Conservation (phyloP, 768 basidiomycete genomes). For the Suillus tomentosus region DNA sequence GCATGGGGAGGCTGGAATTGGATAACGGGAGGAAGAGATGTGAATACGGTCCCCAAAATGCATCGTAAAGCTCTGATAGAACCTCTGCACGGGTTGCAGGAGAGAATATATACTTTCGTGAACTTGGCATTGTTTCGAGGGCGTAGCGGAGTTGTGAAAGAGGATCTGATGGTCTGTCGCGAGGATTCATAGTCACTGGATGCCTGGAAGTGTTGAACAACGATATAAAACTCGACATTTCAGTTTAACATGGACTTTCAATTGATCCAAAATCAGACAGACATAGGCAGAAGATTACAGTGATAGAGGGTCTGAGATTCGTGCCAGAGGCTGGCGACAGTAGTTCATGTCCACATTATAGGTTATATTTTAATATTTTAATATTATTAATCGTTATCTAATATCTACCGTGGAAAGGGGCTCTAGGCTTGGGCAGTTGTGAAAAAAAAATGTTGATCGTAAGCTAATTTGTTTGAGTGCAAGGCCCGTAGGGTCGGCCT, state of each 20-base stretch:
- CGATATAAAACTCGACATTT: slow-evolving; percentile 25
- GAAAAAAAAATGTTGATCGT: no score
- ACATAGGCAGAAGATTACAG: not conserved
- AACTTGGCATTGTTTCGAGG: slow-evolving; percentile 80
- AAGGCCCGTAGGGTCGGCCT: no score
- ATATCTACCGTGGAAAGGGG: no score
- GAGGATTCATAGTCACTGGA: slow-evolving; percentile 53
- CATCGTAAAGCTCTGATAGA: slow-evolving; percentile 76
- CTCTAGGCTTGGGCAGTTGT: no score
- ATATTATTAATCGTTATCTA: no score
- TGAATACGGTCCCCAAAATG: slow-evolving; percentile 79
- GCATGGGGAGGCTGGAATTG: slow-evolving; percentile 60
- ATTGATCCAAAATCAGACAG: not conserved
- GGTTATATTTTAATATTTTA: no score
- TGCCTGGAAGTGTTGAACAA: slow-evolving; percentile 51
- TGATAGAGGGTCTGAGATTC: not conserved
- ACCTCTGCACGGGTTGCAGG: slow-evolving; percentile 77
- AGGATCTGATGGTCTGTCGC: slow-evolving; percentile 60
- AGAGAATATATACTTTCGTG: slow-evolving; percentile 76
- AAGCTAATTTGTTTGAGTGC: no score
- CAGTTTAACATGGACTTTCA: not conserved
- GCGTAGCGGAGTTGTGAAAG: slow-evolving; percentile 73
- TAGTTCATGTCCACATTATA: not conserved
- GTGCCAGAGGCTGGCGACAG: not conserved
- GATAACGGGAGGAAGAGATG: slow-evolving; percentile 72